A percentile compares a stretch with the other conserved stretches of the same genome.
Conservation (phyloP, 257 asterid species). For the Linaria vulgaris region DNA sequence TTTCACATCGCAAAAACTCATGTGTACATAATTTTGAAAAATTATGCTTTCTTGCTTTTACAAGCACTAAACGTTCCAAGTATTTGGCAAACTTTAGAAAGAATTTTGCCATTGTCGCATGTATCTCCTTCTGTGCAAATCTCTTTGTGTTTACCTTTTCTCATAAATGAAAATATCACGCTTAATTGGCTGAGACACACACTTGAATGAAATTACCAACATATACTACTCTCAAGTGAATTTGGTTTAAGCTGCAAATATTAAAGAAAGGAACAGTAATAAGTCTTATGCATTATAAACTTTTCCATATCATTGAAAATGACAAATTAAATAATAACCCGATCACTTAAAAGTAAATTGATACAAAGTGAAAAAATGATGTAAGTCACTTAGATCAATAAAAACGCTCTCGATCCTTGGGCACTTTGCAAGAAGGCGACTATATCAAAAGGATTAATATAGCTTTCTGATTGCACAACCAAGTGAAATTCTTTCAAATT, state of each 20-base stretch:
- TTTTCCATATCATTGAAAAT: not conserved
- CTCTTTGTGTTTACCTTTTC: constrained; percentile 28
- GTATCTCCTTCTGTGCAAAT: constrained; percentile 23
- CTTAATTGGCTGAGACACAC: not conserved
- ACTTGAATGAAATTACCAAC: constrained; percentile 22
- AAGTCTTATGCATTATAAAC: too few relatives aligned
- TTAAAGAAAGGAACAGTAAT: not conserved
- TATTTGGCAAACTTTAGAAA: constrained; percentile 1
- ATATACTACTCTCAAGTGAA: constrained; percentile 24
- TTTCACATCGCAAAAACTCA: not conserved
- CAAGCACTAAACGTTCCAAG: not conserved
- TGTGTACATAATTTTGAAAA: not conserved
- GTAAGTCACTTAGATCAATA: not conserved
- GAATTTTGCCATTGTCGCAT: constrained; percentile 18
- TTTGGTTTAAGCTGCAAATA: constrained; percentile 30
- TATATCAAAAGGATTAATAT: not conserved
- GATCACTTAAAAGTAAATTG: too few relatives aligned
- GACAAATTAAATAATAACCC: too few relatives aligned
- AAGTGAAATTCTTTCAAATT: constrained; percentile 16
- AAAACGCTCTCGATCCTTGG: not conserved
- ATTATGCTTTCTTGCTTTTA: not conserved
- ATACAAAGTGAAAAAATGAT: too few relatives aligned
- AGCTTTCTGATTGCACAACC: too few relatives aligned
- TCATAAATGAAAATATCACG: constrained; percentile 15
- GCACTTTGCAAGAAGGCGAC: not conserved